Evolutionary conservation across 2,329 filamentous ascomycete genomes (phyloP).

Genomic region (Fonsecaea pugnacius): DNA sequence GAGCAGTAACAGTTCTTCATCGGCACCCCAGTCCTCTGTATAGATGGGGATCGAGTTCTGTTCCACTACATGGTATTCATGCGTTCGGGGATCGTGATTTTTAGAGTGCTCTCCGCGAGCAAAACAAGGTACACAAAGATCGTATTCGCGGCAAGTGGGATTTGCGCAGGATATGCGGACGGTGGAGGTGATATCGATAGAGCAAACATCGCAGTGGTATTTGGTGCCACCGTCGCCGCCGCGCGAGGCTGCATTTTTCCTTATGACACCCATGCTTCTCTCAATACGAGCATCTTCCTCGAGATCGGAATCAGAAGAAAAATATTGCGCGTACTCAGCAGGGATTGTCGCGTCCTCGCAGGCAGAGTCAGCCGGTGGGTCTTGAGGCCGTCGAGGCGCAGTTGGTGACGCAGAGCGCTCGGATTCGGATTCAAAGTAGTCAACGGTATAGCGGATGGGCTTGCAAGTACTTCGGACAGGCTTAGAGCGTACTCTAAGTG

Average conservation of each 20-base stretch:
- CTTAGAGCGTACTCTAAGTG: slow-evolving; percentile 6
- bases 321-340: slow-evolving; percentile 30
- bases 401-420: slow-evolving; percentile 9
- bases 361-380: slow-evolving; percentile 24
- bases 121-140: slow-evolving; percentile 96
- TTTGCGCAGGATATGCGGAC: slow-evolving; percentile 94
- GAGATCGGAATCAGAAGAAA: slow-evolving; percentile 42
- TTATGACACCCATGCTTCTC: slow-evolving; percentile 81
- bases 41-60: slow-evolving; percentile 99
- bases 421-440: slow-evolving; percentile 21
- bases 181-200: slow-evolving; percentile 93
- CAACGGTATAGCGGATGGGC: slow-evolving; percentile 25
- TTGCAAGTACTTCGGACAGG: slow-evolving; percentile 26
- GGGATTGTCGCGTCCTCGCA: slow-evolving; percentile 30
- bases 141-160: slow-evolving; percentile 84
- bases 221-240: slow-evolving; percentile 88
- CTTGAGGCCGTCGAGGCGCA: slow-evolving; percentile 15
- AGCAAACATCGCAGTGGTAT: slow-evolving; percentile 97
- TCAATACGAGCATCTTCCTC: slow-evolving; percentile 48
- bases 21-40: slow-evolving; percentile 90
- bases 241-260: slow-evolving; percentile 87
- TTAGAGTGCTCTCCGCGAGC: slow-evolving; percentile 77
- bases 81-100: slow-evolving; percentile 82
- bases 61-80: slow-evolving; percentile 92
- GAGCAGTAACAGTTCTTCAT: slow-evolving; percentile 89